Conservation (phyloP, 2,329 filamentous ascomycete species). For the Didymosphaeria variabile region DNA sequence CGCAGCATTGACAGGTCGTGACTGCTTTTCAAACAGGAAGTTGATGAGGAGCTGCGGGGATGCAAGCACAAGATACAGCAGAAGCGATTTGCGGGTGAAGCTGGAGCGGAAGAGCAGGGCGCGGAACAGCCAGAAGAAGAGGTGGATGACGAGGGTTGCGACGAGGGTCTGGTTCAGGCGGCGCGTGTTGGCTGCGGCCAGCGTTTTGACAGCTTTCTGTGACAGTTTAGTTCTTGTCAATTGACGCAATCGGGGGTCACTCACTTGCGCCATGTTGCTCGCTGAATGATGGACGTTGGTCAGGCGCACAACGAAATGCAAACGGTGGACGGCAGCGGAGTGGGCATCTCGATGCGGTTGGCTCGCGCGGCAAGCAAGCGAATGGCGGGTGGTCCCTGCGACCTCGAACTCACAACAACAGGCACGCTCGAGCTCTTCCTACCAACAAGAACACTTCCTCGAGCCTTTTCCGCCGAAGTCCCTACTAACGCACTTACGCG, state of each 20-base stretch:
- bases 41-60: constrained; percentile 80
- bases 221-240: background rate
- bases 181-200: constrained; percentile 80
- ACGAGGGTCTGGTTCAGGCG: constrained; percentile 84
- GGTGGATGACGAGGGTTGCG: constrained; percentile 75
- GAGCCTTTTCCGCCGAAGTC: constrained; percentile 16
- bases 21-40: constrained; percentile 83
- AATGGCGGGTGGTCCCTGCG: constrained; percentile 26
- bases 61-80: constrained; percentile 77
- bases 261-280: constrained; percentile 36
- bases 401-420: constrained; percentile 34
- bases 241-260: constrained; percentile 1
- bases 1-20: constrained; percentile 77
- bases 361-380: constrained; percentile 17
- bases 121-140: constrained; percentile 76
- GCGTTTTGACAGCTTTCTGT: constrained; percentile 64
- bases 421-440: constrained; percentile 31
- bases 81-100: constrained; percentile 60
- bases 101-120: constrained; percentile 69
- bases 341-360: constrained; percentile 17
- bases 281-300: constrained; percentile 3
- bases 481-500: constrained; percentile 22
- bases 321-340: constrained; percentile 6
- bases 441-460: constrained; percentile 23
- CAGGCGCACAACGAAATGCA: background rate